These are phyloP conservation scores for Diplodia seriata DNA, from an alignment of 2,329 filamentous ascomycete species.

Conservation along the genomic window DNA sequence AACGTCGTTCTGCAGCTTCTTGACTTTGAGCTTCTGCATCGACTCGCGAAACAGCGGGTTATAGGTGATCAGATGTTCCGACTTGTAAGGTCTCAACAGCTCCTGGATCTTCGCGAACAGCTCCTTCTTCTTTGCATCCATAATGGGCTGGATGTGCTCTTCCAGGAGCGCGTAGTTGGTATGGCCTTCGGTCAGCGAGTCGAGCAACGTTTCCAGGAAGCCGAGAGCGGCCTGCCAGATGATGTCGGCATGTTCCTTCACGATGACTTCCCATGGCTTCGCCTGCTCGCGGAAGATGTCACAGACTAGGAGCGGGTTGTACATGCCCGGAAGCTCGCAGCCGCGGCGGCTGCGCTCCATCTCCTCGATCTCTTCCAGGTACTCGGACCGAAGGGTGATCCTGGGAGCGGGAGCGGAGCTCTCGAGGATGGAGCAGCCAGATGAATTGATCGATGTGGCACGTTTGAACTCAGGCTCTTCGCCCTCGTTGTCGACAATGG, in stretches of 20 bases:
- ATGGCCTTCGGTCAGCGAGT: constrained; percentile 49
- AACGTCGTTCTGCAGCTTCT: constrained; percentile 11
- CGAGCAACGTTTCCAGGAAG: constrained; percentile 48
- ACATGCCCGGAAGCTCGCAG: constrained; percentile 66
- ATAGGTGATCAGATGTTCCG: constrained; percentile 61
- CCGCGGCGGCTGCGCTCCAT: constrained; percentile 50
- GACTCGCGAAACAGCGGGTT: constrained; percentile 54
- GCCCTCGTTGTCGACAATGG: constrained; percentile 40
- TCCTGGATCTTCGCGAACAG: constrained; percentile 53
- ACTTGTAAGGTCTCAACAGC: constrained; percentile 55
- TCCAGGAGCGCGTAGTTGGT: constrained; percentile 49
- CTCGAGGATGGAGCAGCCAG: constrained; percentile 1
- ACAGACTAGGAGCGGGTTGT: constrained; percentile 64
- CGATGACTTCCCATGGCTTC: constrained; percentile 58
- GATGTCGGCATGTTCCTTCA: constrained; percentile 45
- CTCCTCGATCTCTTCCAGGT: constrained; percentile 1
- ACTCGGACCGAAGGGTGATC: constrained; percentile 44
- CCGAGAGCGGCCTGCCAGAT: constrained; percentile 45
- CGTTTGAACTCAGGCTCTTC: background rate
- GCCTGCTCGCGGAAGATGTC: constrained; percentile 68
- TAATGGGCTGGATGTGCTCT: constrained; percentile 50
- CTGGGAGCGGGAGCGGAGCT: constrained; percentile 21
- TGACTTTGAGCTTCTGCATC: constrained; percentile 36
- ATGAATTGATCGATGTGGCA: background rate
- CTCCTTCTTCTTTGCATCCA: constrained; percentile 47